Percentiles rank a stretch among this genome's conserved stretches.
These are phyloP conservation scores for Quercus parvula DNA, from an alignment of 306 rosid species.

Conservation along the genomic window DNA sequence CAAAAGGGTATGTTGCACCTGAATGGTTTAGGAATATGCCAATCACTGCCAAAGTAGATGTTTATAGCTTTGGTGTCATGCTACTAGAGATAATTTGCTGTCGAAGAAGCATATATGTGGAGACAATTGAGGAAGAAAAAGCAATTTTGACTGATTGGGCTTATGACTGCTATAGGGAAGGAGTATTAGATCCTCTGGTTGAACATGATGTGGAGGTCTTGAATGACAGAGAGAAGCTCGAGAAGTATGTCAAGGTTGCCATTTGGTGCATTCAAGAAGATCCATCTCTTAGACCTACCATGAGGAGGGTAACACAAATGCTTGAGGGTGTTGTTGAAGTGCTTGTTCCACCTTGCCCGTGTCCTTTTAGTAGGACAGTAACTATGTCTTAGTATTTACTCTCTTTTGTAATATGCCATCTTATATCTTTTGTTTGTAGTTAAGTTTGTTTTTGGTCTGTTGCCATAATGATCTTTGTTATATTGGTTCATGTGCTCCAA, in stretches of 20 bases:
- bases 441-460: too few species aligned
- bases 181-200: conserved; percentile 15
- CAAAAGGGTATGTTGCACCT: conserved; percentile 31
- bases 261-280: conserved; percentile 33
- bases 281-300: conserved; percentile 2
- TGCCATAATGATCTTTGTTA: too few species aligned
- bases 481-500: too few species aligned
- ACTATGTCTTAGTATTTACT: too few species aligned
- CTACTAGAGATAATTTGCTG: conserved; percentile 25
- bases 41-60: conserved; percentile 20
- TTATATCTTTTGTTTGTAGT: too few species aligned
- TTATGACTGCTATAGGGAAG: conserved; percentile 25
- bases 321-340: conserved; percentile 21
- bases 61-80: conserved; percentile 31
- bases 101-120: conserved; percentile 20
- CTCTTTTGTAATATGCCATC: too few species aligned
- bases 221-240: conserved; percentile 9
- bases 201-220: conserved; percentile 9
- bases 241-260: background rate
- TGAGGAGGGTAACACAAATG: background rate
- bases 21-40: conserved; percentile 26
- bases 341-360: conserved; percentile 14
- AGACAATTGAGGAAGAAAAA: conserved; percentile 5
- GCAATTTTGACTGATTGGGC: conserved; percentile 35
- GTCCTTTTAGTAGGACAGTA: background rate